Conservation (phyloP, 225 moss, liverwort and hornwort genomes). For the Marchantia polymorpha region DNA sequence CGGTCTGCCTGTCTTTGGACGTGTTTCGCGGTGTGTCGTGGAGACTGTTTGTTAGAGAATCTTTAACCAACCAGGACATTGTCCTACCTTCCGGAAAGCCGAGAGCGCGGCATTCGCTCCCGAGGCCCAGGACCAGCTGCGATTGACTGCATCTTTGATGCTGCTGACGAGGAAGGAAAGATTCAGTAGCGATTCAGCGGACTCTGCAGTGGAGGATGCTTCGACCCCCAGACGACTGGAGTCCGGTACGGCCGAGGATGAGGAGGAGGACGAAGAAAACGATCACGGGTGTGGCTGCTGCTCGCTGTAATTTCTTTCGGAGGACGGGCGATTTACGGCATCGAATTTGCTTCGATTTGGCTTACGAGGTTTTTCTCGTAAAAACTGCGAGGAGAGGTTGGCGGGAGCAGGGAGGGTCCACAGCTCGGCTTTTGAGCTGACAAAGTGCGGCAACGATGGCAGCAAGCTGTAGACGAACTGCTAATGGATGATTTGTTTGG, state of each 20-base stretch:
- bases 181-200: not conserved
- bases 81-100: not conserved
- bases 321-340: not conserved
- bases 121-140: not conserved
- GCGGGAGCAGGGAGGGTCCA: not conserved
- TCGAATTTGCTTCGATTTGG: not conserved
- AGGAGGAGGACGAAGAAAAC: not conserved
- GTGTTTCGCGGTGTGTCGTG: constrained; percentile 2
- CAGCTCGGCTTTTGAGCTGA: not conserved
- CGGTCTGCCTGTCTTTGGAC: not conserved
- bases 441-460: constrained; percentile 8
- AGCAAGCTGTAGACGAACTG: not conserved
- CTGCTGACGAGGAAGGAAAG: not conserved
- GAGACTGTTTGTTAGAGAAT: not conserved
- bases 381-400: not conserved
- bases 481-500: not conserved
- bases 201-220: not conserved
- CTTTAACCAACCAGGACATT: not conserved
- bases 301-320: not conserved
- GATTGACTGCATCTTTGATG: not conserved
- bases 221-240: not conserved
- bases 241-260: not conserved
- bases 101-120: not conserved
- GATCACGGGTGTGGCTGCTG: not conserved
- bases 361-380: constrained; percentile 3